Evolutionary conservation across 1,284 basidiomycete species (phyloP).

Genomic region (Ustilago bromivora): DNA sequence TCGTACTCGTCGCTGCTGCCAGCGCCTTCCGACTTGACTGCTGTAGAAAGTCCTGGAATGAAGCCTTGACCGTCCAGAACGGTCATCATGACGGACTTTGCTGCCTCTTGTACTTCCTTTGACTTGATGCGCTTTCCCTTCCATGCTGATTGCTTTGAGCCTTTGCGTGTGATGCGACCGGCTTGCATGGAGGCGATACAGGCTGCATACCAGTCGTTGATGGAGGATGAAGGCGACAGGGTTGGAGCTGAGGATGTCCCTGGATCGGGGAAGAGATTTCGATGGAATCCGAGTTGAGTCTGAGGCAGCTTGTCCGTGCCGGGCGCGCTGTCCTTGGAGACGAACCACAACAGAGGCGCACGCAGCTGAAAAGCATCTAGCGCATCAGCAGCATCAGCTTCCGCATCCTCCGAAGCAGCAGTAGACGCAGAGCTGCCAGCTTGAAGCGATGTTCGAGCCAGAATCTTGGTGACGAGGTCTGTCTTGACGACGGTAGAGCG

Average conservation of each 20-base stretch:
- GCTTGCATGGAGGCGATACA: slow-evolving; percentile 73
- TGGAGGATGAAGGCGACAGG: slow-evolving; percentile 13
- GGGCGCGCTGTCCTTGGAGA: slow-evolving; percentile 74
- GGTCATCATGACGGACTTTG: slow-evolving; percentile 55
- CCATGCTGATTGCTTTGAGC: slow-evolving; percentile 50
- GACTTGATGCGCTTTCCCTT: slow-evolving; percentile 61
- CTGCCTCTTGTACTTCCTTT: slow-evolving; percentile 59
- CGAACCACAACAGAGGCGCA: slow-evolving; percentile 85
- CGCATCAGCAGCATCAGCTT: slow-evolving; percentile 73
- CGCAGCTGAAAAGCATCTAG: slow-evolving; percentile 70
- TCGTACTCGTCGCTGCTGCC: slow-evolving; percentile 42
- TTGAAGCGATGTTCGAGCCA: slow-evolving; percentile 45
- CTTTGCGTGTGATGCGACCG: slow-evolving; percentile 50
- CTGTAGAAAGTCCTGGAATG: slow-evolving; percentile 37
- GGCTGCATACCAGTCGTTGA: slow-evolving; percentile 35
- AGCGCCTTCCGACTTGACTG: slow-evolving; percentile 21
- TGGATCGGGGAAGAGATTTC: slow-evolving; percentile 76
- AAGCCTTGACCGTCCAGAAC: slow-evolving; percentile 61
- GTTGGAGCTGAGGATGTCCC: slow-evolving; percentile 54
- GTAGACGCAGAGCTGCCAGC: neutral
- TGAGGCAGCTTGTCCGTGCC: slow-evolving; percentile 70
- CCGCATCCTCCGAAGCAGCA: slow-evolving; percentile 22
- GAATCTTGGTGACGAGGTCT: slow-evolving; percentile 55
- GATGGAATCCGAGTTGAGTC: slow-evolving; percentile 91
- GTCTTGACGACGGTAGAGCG: slow-evolving; percentile 25